phyloP scores from a whole-genome alignment of 495 filamentous ascomycete genomes.

The Penicillium soppii region DNA sequence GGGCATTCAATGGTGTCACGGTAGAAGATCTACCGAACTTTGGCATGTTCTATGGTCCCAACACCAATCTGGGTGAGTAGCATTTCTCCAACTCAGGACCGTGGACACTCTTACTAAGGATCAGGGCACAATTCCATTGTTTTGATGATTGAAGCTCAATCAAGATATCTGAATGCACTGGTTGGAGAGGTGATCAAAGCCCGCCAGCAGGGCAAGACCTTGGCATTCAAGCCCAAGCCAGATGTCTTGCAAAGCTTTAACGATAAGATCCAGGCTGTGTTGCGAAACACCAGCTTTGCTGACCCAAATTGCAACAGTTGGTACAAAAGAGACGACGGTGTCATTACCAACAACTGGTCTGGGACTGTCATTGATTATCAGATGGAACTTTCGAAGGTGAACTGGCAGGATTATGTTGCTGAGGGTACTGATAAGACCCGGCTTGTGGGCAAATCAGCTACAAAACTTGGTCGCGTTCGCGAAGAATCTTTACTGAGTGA shows the following conservation, averaged over 20 bases:
- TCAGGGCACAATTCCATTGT: conserved; percentile 54
- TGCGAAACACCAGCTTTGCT: conserved; percentile 47
- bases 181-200: conserved; percentile 40
- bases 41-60: conserved; percentile 57
- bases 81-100: background rate
- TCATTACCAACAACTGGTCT: conserved; percentile 58
- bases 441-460: conserved; percentile 30
- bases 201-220: conserved; percentile 29
- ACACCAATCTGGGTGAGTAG: conserved; percentile 51
- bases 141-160: conserved; percentile 61
- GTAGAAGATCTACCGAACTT: conserved; percentile 56
- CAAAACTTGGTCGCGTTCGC: conserved; percentile 38
- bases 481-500: conserved; percentile 44
- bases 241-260: conserved; percentile 43
- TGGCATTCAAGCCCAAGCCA: conserved; percentile 39
- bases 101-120: background rate
- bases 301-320: conserved; percentile 55
- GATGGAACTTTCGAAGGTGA: conserved; percentile 35
- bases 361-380: conserved; percentile 53
- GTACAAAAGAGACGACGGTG: conserved; percentile 54
- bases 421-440: conserved; percentile 34
- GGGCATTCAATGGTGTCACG: conserved; percentile 46
- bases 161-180: conserved; percentile 49
- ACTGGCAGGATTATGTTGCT: conserved; percentile 49
- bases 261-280: conserved; percentile 39